A percentile compares a stretch with the other conserved stretches of the same genome.
These are phyloP conservation scores for Flaveria floridana DNA, from an alignment of 140 eudicot genomes.

Conservation along the genomic window DNA sequence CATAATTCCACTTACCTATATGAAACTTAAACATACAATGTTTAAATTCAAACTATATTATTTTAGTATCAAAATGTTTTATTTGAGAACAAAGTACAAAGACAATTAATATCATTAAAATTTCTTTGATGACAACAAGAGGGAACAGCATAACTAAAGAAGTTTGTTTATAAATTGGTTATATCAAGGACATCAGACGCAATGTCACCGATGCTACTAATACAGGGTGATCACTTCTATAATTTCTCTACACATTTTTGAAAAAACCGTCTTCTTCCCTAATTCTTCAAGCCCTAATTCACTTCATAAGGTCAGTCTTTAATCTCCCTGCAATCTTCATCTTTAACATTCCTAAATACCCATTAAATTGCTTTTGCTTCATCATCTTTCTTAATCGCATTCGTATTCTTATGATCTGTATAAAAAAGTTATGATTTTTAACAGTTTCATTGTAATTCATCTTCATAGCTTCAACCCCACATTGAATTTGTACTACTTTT, in stretches of 20 bases:
- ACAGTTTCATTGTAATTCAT: neutral
- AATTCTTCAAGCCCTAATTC: neutral
- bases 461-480: neutral
- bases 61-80: no score
- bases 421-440: neutral
- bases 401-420: neutral
- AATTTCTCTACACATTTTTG: no score
- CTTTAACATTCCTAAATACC: neutral
- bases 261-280: neutral
- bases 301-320: conserved; percentile 8
- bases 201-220: neutral
- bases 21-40: no score
- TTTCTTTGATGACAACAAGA: neutral
- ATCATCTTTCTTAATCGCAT: neutral
- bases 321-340: neutral
- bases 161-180: neutral
- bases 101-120: no score
- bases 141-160: neutral
- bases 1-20: no score
- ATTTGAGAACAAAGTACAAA: no score
- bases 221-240: no score
- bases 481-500: neutral
- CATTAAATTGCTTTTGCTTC: neutral
- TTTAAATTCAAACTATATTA: no score
- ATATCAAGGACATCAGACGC: neutral